A percentile compares a stretch with the other conserved stretches of the same genome.
Evolutionary conservation across 306 rosid species (phyloP).

Genomic region (Purshia tridentata): DNA sequence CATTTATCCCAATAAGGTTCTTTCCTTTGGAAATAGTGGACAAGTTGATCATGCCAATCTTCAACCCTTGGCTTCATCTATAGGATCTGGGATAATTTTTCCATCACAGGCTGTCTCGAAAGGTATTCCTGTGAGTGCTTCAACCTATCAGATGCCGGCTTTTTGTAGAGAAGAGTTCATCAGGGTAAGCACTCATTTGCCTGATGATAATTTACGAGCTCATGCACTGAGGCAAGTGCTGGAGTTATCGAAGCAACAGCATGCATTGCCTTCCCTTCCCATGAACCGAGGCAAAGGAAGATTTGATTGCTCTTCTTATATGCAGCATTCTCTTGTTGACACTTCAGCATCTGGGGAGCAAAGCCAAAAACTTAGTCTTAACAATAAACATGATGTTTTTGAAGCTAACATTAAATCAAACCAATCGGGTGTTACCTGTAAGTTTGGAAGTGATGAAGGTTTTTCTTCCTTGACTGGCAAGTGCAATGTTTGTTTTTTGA

Average conservation of each 20-base stretch:
- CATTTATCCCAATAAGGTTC: constrained; percentile 25
- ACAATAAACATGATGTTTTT: constrained; percentile 31
- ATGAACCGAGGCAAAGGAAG: constrained; percentile 38
- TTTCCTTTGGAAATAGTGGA: constrained; percentile 31
- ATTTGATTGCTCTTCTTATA: constrained; percentile 26
- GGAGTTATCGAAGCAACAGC: constrained; percentile 50
- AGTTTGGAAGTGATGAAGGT: constrained; percentile 35
- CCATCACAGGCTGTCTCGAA: constrained; percentile 33
- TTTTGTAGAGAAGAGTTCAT: constrained; percentile 27
- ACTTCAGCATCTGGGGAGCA: constrained; percentile 32
- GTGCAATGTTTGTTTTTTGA: constrained; percentile 17
- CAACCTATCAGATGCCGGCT: constrained; percentile 38
- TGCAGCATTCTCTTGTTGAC: constrained; percentile 29
- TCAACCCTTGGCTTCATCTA: constrained; percentile 17
- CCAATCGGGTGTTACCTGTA: constrained; percentile 30
- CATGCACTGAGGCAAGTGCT: constrained; percentile 41
- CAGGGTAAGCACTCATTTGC: constrained; percentile 34
- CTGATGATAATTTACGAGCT: constrained; percentile 51
- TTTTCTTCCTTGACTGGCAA: constrained; percentile 33
- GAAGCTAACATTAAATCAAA: constrained; percentile 31
- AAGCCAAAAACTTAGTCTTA: constrained; percentile 13
- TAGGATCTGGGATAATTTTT: constrained; percentile 29
- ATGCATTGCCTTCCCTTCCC: constrained; percentile 28
- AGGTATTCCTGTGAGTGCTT: constrained; percentile 38
- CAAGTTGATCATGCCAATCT: constrained; percentile 27